Conservation (phyloP, 306 rosid species). For the Pterocarpus santalinus region DNA sequence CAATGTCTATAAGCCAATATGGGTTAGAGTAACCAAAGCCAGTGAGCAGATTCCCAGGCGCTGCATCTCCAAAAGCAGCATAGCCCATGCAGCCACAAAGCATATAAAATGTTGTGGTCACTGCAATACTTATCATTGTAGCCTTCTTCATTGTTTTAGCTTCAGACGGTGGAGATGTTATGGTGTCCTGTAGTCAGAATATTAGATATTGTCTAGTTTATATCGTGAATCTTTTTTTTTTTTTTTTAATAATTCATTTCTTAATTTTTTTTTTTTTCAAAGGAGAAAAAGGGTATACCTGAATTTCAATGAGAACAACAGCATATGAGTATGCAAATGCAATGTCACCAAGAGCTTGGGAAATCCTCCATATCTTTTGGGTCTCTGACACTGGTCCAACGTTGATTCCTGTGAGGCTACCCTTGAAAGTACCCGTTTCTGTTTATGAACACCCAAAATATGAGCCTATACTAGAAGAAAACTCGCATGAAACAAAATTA, state of each 20-base stretch:
- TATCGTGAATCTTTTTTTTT: not conserved
- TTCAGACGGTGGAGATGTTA: constrained; percentile 87
- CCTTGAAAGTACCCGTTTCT: constrained; percentile 60
- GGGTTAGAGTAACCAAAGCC: constrained; percentile 89
- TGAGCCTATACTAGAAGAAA: constrained; percentile 17
- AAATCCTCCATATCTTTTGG: constrained; percentile 67
- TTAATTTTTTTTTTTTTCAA: not conserved
- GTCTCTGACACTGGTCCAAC: constrained; percentile 49
- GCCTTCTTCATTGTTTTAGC: constrained; percentile 90
- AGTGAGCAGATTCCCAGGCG: constrained; percentile 88
- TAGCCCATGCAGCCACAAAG: constrained; percentile 87
- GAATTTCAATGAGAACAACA: constrained; percentile 72
- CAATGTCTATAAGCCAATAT: constrained; percentile 83
- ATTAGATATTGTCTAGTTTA: not conserved
- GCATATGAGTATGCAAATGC: constrained; percentile 74
- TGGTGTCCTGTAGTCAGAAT: constrained; percentile 67
- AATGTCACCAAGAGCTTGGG: constrained; percentile 74
- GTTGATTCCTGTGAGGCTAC: constrained; percentile 61
- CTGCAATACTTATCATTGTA: constrained; percentile 57
- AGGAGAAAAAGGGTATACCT: constrained; percentile 48
- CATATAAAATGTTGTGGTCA: constrained; percentile 77
- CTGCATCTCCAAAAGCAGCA: constrained; percentile 80
- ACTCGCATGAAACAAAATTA: not conserved
- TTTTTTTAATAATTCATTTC: not conserved
- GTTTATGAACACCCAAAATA: constrained; percentile 43